Base-by-base conservation (phyloP, 345 rosid genomes). In the Salix dunnii region DNA sequence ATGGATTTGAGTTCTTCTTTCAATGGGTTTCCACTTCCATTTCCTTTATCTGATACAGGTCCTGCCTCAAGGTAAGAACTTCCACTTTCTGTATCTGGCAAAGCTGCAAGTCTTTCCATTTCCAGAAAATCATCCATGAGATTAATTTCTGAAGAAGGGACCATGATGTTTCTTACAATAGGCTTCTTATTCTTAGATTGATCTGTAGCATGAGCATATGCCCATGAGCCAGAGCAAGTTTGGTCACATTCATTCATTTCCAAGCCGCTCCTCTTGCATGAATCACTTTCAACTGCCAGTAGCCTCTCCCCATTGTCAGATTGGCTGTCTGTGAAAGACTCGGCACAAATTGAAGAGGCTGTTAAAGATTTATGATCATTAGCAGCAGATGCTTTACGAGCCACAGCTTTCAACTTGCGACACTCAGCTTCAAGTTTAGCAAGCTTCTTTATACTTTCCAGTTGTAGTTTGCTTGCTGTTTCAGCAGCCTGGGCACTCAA, bases 91-190 rank as follows among this genome's bases (percentile, higher is more conserved):
- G 86, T 81, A 35, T 79, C 86, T 0, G 88, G 91, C 70, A 75
- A 68, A 55, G 92, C 88, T 28, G 92, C 98, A 1, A 94, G 90
- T 85, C 86, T 91, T 77, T 95, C 99, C 97, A 95, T 95, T 82
- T 95, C 99, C 69, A 95, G 94, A 79, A 95, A 95, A 85, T 95
- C 99, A 83, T 90, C 96, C 97, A 95, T 95, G 65, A 93, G 91
- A 84, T 88, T 89, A 72, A 89, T 85, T 77, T 89, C 89, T 71
- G 82, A 64, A 49, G 90, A 81, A 38, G 89, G 81, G 33, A 80
- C 70, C 4, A 83, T 77, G 40, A 83, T 61, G 70, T 82, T 86
- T 55, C 82, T 85, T 71, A 78, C 71, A 64, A 73, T 68, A 48
- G 69, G 70, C 72, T 85, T 90, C 31, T 86, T 90, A n/a, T 82